Conservation (phyloP, 257 asterid species). For the Coffea eugenioides region DNA sequence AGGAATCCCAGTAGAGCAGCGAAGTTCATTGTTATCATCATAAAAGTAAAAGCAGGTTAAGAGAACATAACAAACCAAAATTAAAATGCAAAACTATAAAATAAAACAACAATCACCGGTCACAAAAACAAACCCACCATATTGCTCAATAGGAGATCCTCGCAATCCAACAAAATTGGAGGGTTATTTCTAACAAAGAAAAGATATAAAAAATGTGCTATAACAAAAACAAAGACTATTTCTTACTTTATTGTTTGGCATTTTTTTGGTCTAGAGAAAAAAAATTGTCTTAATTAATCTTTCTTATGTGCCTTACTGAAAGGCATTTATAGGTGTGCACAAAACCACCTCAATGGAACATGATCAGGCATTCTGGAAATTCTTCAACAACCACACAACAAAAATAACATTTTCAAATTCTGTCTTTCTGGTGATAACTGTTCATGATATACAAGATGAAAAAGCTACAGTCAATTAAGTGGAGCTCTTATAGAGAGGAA, state of each 20-base stretch:
- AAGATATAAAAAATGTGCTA: not conserved
- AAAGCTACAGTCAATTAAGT: too few relatives aligned
- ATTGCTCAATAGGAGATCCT: not conserved
- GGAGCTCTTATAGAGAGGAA: too few relatives aligned
- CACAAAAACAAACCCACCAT: not conserved
- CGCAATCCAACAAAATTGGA: not conserved
- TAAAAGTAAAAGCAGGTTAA: too few relatives aligned
- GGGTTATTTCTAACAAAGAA: not conserved
- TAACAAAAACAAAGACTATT: not conserved
- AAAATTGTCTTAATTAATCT: not conserved
- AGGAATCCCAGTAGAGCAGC: too few relatives aligned
- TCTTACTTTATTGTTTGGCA: not conserved
- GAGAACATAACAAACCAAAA: not conserved
- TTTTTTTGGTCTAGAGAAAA: not conserved
- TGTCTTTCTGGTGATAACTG: too few relatives aligned
- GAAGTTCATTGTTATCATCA: too few relatives aligned
- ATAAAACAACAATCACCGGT: not conserved
- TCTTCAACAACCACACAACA: conserved; percentile 33
- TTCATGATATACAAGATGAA: too few relatives aligned
- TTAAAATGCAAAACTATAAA: not conserved
- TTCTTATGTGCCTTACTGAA: too few relatives aligned
- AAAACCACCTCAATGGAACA: not conserved
- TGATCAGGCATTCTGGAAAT: not conserved
- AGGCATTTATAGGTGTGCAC: not conserved
- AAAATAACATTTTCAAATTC: too few relatives aligned